Evolutionary conservation across 345 rosid species (phyloP), one percentile per base, ranked within the genome.

Genomic region (Gossypium raimondii): DNA sequence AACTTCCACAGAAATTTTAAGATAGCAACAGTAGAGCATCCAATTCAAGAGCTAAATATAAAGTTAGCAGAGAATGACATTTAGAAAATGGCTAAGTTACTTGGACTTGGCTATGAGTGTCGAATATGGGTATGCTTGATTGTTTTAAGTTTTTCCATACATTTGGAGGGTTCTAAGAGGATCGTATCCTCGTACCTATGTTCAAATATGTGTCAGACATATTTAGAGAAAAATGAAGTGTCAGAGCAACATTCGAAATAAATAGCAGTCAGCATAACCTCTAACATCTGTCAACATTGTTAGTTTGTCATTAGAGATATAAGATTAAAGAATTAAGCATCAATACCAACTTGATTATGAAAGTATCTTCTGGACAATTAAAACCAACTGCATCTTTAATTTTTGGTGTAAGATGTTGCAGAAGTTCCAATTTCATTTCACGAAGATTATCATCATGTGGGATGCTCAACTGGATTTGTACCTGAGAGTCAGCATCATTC

Each of bases 301-400:
- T 20, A 34, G 27, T 58, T 70, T 2, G 4, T 48, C 56, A 67
- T 47, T 47, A 47, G 16, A 48, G 41, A 22, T 7, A 67, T 9
- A 67, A 12, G 43, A 45, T 64, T 50, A 60, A 55, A 64, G 55
- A 73, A 75, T 47, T 63, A 58, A 80, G 80, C 44, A 71, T 50
- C 25, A 69, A 68, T 69, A 86, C 97, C 79, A 65, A 94, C 97
- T 87, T 94, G 77, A 94, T 86, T 71, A 74, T 75, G 84, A 89
- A 94, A 71, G 82, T 70, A 79, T 84, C 79, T 73, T 71, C 65
- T 53, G 84, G 83, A 67, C 82, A 78, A 29, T 81, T 79, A 61
- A 81, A 80, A 75, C 67, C 87, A 73, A 68, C 83, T 58, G 75
- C 78, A 78, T 83, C 86, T 80, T 82, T 76, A 53, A 44, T 72